Evolutionary conservation across 108 stramenopile species (phyloP).

Genomic region (Conticribra guillardii): DNA sequence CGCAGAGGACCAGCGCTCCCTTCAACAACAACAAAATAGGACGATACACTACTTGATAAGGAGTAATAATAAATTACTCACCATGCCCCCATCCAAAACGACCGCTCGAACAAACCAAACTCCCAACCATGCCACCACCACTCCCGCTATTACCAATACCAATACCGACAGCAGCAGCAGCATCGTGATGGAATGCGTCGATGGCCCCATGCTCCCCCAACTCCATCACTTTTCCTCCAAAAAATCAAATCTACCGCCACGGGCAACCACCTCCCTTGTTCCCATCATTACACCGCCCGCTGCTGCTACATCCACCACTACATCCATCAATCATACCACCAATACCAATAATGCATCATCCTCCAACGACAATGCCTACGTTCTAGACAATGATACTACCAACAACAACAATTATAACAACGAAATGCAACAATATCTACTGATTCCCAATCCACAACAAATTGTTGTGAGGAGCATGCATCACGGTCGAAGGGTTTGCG

Average conservation of each 20-base stretch:
- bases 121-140: too few species aligned
- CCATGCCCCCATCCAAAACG: too few species aligned
- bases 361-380: too few species aligned
- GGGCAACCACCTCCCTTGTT: conserved; percentile 34
- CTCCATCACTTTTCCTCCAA: conserved; percentile 15
- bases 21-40: too few species aligned
- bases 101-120: too few species aligned
- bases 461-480: conserved; percentile 39
- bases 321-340: neutral
- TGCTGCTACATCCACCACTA: neutral
- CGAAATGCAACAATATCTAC: conserved; percentile 21
- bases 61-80: too few species aligned
- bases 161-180: too few species aligned
- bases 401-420: neutral
- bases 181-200: too few species aligned
- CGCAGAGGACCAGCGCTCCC: too few species aligned
- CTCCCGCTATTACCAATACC: too few species aligned
- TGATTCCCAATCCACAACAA: conserved; percentile 28
- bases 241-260: neutral
- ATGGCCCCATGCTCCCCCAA: conserved; percentile 37
- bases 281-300: conserved; percentile 36
- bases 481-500: conserved; percentile 33
- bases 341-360: too few species aligned
- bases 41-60: too few species aligned
- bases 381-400: neutral